Evolutionary conservation across 1,284 basidiomycete genomes (phyloP), one percentile per base, ranked within the genome.

Genomic region (Ustilago curta): DNA sequence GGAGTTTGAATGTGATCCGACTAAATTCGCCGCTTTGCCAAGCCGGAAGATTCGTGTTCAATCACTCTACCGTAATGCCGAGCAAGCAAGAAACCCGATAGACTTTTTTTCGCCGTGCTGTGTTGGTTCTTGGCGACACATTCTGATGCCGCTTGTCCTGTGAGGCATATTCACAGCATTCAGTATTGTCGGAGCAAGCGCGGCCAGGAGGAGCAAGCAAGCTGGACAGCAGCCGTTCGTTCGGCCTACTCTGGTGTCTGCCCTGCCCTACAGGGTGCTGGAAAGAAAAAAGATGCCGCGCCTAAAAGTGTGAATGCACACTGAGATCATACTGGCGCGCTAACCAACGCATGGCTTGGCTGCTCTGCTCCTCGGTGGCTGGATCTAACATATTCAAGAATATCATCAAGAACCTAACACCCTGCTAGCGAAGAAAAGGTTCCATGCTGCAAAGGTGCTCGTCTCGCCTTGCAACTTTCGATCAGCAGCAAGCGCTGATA

Each of bases 251-350:
- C 27, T 27, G 27, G 27, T 27, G 27, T 27, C 27, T 27, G 27
- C 35, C 16, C 12, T 37, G 35, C 35, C n/a, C n/a, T n/a, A 37
- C 12, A 35, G 19, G 31, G 31, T 21, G 27, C 7, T 27, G 2
- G 16, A 19, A 45, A 8, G 16, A 19, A 45, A 37, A 37, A 32
- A 31, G 18, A 16, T 31, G 48, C 48, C 31, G 31, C 21, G 48
- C 23, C 25, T 29, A 21, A 47, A n/a, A 18, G 2, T 48, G 45
- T 16, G 6, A n/a, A 6, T 56, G 54, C 54, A 43, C 54, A 43
- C 43, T 56, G 54, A 56, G 54, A 56, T 56, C 54, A 56, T 56
- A 47, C 42, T 32, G 25, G 4, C 31, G 40, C 52, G 29, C 35
- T 19, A 19, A 12, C 19, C 18, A 51, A 19, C 31, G 42, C 42